Evolutionary conservation across 768 basidiomycete genomes (phyloP).

Genomic region (Phaffia tasmanica): DNA sequence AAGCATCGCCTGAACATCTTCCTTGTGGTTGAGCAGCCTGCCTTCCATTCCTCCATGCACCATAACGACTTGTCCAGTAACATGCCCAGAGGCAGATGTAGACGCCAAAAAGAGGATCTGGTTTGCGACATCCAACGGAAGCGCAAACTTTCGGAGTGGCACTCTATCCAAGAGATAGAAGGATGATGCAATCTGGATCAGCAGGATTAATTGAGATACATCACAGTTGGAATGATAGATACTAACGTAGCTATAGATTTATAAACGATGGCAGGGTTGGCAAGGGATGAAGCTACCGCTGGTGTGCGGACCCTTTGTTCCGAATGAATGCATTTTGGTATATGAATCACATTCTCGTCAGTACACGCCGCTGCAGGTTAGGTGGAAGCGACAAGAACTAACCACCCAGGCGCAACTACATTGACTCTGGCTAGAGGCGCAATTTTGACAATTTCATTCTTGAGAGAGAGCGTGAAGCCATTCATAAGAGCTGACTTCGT

Average conservation of each 20-base stretch:
- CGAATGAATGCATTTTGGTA: background rate
- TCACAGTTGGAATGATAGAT: background rate
- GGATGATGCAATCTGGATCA: background rate
- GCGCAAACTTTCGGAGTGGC: constrained; percentile 58
- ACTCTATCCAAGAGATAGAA: constrained; percentile 41
- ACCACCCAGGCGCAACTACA: constrained; percentile 55
- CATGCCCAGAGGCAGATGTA: constrained; percentile 53
- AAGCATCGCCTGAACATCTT: background rate
- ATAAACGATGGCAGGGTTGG: constrained; percentile 49
- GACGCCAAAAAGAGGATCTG: constrained; percentile 57
- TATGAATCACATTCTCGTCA: background rate
- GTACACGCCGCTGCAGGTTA: background rate
- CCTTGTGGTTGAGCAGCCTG: constrained; percentile 41
- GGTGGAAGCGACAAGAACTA: constrained; percentile 27
- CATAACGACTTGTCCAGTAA: constrained; percentile 60
- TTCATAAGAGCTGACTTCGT: constrained; percentile 28
- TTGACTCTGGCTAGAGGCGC: constrained; percentile 63
- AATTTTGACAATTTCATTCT: constrained; percentile 70
- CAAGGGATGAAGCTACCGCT: constrained; percentile 51
- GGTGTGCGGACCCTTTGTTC: constrained; percentile 41
- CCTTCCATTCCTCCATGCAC: constrained; percentile 73
- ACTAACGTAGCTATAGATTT: constrained; percentile 58
- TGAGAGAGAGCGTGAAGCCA: constrained; percentile 54
- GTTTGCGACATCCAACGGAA: constrained; percentile 52
- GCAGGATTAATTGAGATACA: background rate